These are phyloP conservation scores for Exophiala sp. DNA, from an alignment of 2,329 filamentous ascomycete species.

Conservation along the genomic window DNA sequence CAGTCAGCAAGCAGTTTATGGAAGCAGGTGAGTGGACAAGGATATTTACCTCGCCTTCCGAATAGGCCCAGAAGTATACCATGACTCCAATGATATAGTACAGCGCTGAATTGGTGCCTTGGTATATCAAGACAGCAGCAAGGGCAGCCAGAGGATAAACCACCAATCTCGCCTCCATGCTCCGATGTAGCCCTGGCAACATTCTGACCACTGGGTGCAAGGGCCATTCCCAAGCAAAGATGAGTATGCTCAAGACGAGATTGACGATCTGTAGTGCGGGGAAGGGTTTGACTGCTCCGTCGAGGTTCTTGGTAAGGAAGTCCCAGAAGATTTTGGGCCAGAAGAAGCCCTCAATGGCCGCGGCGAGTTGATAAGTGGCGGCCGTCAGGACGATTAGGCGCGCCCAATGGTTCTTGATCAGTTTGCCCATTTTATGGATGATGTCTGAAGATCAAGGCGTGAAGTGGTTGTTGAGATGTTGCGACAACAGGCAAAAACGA, in stretches of 20 bases:
- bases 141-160: slow-evolving; percentile 74
- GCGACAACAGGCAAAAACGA: slow-evolving; percentile 13
- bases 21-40: neutral
- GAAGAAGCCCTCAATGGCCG: slow-evolving; percentile 82
- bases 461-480: slow-evolving; percentile 5
- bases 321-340: slow-evolving; percentile 99
- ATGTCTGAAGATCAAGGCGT: neutral
- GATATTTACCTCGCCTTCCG: slow-evolving; percentile 80
- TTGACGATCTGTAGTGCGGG: slow-evolving; percentile 88
- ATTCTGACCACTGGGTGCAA: slow-evolving; percentile 48
- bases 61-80: slow-evolving; percentile 95
- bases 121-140: slow-evolving; percentile 73
- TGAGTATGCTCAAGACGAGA: slow-evolving; percentile 68
- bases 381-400: slow-evolving; percentile 87
- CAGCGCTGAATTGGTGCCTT: slow-evolving; percentile 82
- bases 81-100: slow-evolving; percentile 83
- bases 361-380: slow-evolving; percentile 74
- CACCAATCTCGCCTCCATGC: slow-evolving; percentile 77
- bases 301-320: slow-evolving; percentile 84
- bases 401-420: slow-evolving; percentile 99
- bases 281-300: slow-evolving; percentile 77
- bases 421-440: slow-evolving; percentile 68
- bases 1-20: slow-evolving; percentile 22
- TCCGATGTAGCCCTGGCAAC: slow-evolving; percentile 78
- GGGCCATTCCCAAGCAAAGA: slow-evolving; percentile 88